phyloP scores from a whole-genome alignment of 2,329 filamentous ascomycete genomes.

The Pseudocercospora crystallina region DNA sequence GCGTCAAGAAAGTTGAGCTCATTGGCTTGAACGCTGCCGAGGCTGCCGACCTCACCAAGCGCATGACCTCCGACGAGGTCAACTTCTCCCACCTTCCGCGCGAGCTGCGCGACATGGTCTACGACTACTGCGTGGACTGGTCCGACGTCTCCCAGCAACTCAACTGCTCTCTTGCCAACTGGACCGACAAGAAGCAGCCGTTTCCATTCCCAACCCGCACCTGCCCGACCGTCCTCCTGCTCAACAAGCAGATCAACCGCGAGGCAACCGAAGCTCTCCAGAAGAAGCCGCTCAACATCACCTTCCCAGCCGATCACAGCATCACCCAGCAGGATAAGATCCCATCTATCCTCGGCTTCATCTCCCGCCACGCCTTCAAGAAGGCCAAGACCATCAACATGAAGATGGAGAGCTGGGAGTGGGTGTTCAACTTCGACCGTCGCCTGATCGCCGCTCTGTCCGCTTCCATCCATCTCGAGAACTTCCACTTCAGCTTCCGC shows the following conservation, averaged over 20 bases:
- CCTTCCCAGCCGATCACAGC: constrained; percentile 16
- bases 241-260: constrained; percentile 36
- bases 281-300: constrained; percentile 30
- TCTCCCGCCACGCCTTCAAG: constrained; percentile 23
- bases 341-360: constrained; percentile 26
- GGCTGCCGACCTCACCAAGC: constrained; percentile 23
- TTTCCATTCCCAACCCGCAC: constrained; percentile 13
- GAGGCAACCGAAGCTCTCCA: constrained; percentile 34
- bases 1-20: constrained; percentile 27
- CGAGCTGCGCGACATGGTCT: constrained; percentile 32
- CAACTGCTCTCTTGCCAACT: constrained; percentile 17
- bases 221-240: constrained; percentile 36
- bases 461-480: constrained; percentile 14
- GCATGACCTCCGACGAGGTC: constrained; percentile 21
- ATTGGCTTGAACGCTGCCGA: constrained; percentile 24
- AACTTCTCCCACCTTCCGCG: constrained; percentile 29
- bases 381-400: constrained; percentile 25
- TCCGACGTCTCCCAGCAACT: constrained; percentile 23
- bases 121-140: constrained; percentile 26
- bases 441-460: constrained; percentile 18
- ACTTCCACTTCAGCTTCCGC: constrained; percentile 24
- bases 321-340: constrained; percentile 7
- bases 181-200: constrained; percentile 10
- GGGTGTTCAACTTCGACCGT: constrained; percentile 26
- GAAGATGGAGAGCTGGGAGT: constrained; percentile 29